Evolutionary conservation across 768 basidiomycete species (phyloP).

Genomic region (Auricularia heimuer): DNA sequence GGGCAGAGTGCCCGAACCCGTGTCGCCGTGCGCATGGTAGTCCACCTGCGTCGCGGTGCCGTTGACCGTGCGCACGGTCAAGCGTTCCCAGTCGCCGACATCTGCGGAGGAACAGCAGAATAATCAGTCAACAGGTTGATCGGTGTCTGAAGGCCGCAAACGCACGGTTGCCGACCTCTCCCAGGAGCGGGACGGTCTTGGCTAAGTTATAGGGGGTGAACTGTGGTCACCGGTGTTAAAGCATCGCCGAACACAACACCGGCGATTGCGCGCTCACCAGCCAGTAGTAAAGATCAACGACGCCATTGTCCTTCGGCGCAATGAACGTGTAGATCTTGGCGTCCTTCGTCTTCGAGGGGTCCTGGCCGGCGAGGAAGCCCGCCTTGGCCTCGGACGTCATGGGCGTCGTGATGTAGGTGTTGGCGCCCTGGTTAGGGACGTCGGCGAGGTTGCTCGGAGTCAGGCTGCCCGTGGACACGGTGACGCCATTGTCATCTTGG

Average conservation of each 20-base stretch:
- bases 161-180: constrained; percentile 4
- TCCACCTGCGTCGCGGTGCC: constrained; percentile 4
- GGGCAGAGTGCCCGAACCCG: constrained; percentile 4
- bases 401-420: constrained; percentile 1
- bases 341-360: neutral
- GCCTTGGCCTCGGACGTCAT: neutral
- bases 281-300: constrained; percentile 9
- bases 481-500: neutral
- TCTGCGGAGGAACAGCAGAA: neutral
- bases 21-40: constrained; percentile 7
- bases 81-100: constrained; percentile 6
- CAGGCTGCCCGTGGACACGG: neutral
- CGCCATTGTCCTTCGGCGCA: constrained; percentile 7
- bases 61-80: constrained; percentile 7
- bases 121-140: neutral
- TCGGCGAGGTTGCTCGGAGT: neutral
- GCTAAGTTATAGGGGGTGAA: constrained; percentile 6
- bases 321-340: constrained; percentile 5
- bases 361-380: constrained; percentile 6
- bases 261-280: neutral
- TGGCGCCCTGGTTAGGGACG: neutral
- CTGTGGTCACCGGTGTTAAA: too few relatives aligned
- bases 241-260: too few relatives aligned
- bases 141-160: neutral
- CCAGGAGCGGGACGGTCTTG: constrained; percentile 4